Conservation (phyloP, 73 alveolate species). For the Breviolum minutum region DNA sequence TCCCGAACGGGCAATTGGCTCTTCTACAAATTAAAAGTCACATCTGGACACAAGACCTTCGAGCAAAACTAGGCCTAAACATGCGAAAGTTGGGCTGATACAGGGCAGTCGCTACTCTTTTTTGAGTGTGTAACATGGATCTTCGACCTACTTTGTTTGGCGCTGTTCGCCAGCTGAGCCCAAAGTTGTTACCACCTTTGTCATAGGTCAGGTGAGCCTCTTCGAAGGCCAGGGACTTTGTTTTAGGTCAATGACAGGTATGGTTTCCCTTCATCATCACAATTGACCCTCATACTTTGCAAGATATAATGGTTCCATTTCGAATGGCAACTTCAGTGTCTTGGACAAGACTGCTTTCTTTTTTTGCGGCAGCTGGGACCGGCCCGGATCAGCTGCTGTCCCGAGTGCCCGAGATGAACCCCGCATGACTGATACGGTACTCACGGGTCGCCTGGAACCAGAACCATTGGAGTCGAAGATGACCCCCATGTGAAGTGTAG, state of each 20-base stretch:
- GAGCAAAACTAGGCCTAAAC: no score
- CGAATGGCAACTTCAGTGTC: no score
- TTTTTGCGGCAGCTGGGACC: not conserved
- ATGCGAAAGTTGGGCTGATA: no score
- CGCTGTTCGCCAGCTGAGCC: conserved; percentile 60
- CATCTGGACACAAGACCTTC: no score
- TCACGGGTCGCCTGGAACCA: conserved; percentile 94
- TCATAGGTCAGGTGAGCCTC: no score
- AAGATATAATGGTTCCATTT: no score
- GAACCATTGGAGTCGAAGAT: not conserved
- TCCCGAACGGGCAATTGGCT: no score
- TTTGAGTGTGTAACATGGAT: no score
- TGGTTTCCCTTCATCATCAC: no score
- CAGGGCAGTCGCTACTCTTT: no score
- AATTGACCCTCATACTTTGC: no score
- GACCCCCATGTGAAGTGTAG: not conserved
- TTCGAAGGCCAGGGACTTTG: not conserved
- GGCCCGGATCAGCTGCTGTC: conserved; percentile 44
- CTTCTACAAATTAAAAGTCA: no score
- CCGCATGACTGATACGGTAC: conserved; percentile 94
- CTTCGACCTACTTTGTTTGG: not conserved
- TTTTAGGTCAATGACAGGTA: not conserved
- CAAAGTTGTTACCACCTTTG: not conserved
- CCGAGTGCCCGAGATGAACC: conserved; percentile 87
- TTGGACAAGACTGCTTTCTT: not conserved